Base-by-base conservation (phyloP, 768 basidiomycete genomes). In the Russula abietina region DNA sequence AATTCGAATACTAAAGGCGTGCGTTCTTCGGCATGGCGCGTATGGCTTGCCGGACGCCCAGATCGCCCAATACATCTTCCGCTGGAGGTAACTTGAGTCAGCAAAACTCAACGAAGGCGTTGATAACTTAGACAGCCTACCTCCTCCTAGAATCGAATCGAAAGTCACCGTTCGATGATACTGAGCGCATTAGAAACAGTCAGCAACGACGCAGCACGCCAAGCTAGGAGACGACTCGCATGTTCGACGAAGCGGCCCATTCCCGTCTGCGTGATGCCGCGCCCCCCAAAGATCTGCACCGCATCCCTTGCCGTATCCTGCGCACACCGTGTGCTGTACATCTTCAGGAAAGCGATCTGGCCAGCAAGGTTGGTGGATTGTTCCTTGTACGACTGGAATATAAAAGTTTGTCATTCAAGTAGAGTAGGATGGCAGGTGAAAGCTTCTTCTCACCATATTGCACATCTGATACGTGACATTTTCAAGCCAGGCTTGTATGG, bases 381-480 rank as follows among this genome's bases (percentile, higher is more conserved):
- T 62, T 92, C 80, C 71, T 83, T 83, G 73, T 92, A 91, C 39
- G 80, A 79, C 83, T 83, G 67, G 8, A 4, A 68, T 38, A 33
- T 17, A 26, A n/a, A 30, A 26, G 62, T 75, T 38, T 19, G 49
- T 32, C 50, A 53, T 52, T 39, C 43, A 10, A 16, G 19, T 41
- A 14, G 12, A 24, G 22, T 36, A 4, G n/a, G 33, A 36, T 14
- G 22, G 22, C 10, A 9, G 24, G 52, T 24, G 36, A 16, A 36
- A 53, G 9, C 14, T 10, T 50, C 2, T 36, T 65, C 76, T 54
- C 19, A 81, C 80, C 92, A 94, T 93, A 65, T 91, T 82, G 68
- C 78, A 85, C 90, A 93, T 93, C 73, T 94, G 92, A 71, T 86
- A 89, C 0, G 91, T 94, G 57, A 95, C 74, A 61, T 81, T 88